Conservation (phyloP, 768 basidiomycete genomes). For the Pleurotus tuber-regium region DNA sequence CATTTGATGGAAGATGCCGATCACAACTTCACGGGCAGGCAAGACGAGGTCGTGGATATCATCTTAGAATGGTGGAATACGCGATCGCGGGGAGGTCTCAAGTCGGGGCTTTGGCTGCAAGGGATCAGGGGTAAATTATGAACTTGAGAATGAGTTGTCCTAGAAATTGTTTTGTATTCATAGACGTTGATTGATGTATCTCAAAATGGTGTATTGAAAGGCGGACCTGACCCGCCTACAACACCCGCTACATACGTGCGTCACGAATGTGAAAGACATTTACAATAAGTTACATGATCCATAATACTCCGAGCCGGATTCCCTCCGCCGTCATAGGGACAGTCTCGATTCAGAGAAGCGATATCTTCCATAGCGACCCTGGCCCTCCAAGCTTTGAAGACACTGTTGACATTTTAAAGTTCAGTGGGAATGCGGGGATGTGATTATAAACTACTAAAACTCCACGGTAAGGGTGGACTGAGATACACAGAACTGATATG, state of each 20-base stretch:
- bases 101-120: conserved; percentile 63
- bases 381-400: too few species aligned
- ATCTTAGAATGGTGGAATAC: conserved; percentile 69
- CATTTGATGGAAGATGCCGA: conserved; percentile 72
- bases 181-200: conserved; percentile 3
- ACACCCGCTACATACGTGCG: background rate
- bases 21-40: conserved; percentile 73
- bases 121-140: conserved; percentile 50
- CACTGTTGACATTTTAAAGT: background rate
- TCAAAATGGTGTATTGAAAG: background rate
- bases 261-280: background rate
- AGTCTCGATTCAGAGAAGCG: too few species aligned
- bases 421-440: too few species aligned
- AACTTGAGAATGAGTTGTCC: conserved; percentile 12
- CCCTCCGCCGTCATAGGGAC: background rate
- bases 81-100: conserved; percentile 42
- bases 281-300: background rate
- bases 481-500: conserved; percentile 6
- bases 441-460: too few species aligned
- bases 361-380: background rate
- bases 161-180: background rate
- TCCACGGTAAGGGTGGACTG: background rate
- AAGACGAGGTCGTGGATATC: conserved; percentile 64
- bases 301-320: background rate
- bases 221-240: background rate